These are phyloP conservation scores for Mucor mucedo DNA, from an alignment of 371 early-diverging fungal species.

Conservation along the genomic window DNA sequence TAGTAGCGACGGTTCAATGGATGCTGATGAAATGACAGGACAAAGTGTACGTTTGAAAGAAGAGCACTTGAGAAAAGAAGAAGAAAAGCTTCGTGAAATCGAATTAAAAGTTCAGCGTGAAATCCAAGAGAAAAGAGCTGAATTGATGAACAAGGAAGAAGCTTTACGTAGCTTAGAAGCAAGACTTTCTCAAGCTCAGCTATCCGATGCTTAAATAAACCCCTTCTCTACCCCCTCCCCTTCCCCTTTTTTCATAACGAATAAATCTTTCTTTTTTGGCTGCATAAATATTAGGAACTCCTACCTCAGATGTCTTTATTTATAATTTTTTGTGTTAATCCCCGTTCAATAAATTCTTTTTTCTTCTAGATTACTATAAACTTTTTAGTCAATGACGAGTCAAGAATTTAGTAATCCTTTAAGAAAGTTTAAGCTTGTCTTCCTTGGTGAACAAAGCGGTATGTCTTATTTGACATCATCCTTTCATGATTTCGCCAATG, in stretches of 20 bases:
- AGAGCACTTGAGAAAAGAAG: constrained; percentile 66
- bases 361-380: constrained; percentile 13
- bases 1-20: constrained; percentile 44
- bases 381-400: constrained; percentile 30
- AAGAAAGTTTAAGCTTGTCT: constrained; percentile 91
- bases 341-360: constrained; percentile 19
- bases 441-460: constrained; percentile 97
- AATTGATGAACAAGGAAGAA: constrained; percentile 63
- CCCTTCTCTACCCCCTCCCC: background rate
- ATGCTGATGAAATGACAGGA: constrained; percentile 60
- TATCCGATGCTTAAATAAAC: constrained; percentile 34
- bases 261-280: constrained; percentile 6
- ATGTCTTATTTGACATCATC: constrained; percentile 16
- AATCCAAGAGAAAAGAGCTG: constrained; percentile 64
- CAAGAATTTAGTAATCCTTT: constrained; percentile 69
- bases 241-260: background rate
- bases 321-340: background rate
- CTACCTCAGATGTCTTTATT: background rate
- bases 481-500: background rate
- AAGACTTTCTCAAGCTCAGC: constrained; percentile 54
- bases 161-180: constrained; percentile 61
- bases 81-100: constrained; percentile 66
- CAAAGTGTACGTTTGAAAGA: constrained; percentile 62
- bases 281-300: constrained; percentile 4
- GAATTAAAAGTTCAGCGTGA: constrained; percentile 65